Conservation (phyloP, 1,284 basidiomycete species). For the Leccinum griseonigrum region DNA sequence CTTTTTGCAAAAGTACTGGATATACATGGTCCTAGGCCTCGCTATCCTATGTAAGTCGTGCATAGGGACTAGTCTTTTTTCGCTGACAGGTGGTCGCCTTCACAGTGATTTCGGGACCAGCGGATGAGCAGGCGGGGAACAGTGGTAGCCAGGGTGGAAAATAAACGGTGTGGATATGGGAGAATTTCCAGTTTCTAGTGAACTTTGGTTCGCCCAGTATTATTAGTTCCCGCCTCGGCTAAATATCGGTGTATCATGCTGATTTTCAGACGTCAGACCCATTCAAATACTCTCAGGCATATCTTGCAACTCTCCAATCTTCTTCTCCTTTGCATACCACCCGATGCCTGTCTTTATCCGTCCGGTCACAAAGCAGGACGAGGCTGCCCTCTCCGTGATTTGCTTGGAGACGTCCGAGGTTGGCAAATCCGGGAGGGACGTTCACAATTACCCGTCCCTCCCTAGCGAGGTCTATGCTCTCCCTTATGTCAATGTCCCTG, state of each 20-base stretch:
- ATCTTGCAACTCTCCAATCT: constrained; percentile 1
- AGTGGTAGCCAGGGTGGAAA: constrained; percentile 25
- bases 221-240: constrained; percentile 17
- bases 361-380: constrained; percentile 52
- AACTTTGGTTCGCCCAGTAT: neutral
- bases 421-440: constrained; percentile 58
- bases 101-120: constrained; percentile 31
- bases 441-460: constrained; percentile 61
- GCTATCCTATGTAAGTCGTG: constrained; percentile 54
- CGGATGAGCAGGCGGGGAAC: constrained; percentile 25
- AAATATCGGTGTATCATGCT: constrained; percentile 14
- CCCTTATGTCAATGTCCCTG: constrained; percentile 63
- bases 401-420: constrained; percentile 73
- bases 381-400: constrained; percentile 57
- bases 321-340: neutral
- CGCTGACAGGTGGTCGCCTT: neutral
- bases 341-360: constrained; percentile 53
- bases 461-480: constrained; percentile 69
- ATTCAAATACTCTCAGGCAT: neutral
- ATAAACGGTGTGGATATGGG: constrained; percentile 9
- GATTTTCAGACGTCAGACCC: constrained; percentile 13
- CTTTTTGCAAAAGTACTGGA: constrained; percentile 88
- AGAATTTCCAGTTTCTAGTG: neutral
- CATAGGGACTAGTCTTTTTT: neutral
- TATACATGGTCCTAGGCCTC: constrained; percentile 68